These are phyloP conservation scores for Pythium utonaiense DNA, from an alignment of 352 stramenopile species.

Conservation along the genomic window DNA sequence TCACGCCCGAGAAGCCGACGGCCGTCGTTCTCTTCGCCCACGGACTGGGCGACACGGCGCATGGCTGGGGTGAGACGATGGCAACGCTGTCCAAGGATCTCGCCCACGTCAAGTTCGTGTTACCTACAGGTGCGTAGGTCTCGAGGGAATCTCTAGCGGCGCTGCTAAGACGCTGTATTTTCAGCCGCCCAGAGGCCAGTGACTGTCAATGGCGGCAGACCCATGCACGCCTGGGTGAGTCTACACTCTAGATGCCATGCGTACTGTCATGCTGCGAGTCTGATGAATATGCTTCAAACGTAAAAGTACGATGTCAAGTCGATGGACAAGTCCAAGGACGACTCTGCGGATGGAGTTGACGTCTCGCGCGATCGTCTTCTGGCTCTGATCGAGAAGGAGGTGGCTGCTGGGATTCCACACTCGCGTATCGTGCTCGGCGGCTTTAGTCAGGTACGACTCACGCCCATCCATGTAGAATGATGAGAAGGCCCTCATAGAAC, in stretches of 20 bases:
- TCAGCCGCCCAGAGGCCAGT: slow-evolving; percentile 65
- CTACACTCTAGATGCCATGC: too few species aligned
- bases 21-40: slow-evolving; percentile 75
- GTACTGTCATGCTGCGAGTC: too few species aligned
- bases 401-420: slow-evolving; percentile 67
- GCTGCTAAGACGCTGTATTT: background rate
- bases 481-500: background rate
- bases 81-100: slow-evolving; percentile 43
- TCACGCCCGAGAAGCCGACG: slow-evolving; percentile 25
- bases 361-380: slow-evolving; percentile 65
- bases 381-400: slow-evolving; percentile 80
- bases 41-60: slow-evolving; percentile 90
- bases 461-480: too few species aligned
- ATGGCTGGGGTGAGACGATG: slow-evolving; percentile 81
- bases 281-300: background rate
- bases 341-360: slow-evolving; percentile 89
- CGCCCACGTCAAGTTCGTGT: slow-evolving; percentile 73
- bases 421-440: slow-evolving; percentile 91
- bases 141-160: too few species aligned
- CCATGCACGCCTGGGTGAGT: slow-evolving; percentile 90
- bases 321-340: slow-evolving; percentile 80
- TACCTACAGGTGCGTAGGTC: slow-evolving; percentile 56
- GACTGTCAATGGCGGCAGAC: slow-evolving; percentile 93
- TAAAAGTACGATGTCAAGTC: slow-evolving; percentile 93
- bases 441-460: slow-evolving; percentile 86